Percentiles rank a stretch among this genome's conserved stretches.
phyloP scores from a whole-genome alignment of 2,329 filamentous ascomycete genomes.

The Trichoderma simmonsii region DNA sequence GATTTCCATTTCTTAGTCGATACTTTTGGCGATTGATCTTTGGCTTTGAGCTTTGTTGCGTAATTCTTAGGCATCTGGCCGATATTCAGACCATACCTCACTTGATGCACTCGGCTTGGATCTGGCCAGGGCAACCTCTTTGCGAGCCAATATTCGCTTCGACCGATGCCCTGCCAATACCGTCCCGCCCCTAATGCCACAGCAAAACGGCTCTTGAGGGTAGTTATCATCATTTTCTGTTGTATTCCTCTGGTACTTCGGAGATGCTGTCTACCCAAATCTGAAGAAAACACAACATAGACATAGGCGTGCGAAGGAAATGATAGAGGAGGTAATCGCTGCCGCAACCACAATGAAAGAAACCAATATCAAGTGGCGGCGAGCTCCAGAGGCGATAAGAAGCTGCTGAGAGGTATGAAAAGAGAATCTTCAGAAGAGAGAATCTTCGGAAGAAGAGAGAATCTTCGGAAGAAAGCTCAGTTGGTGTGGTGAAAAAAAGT shows the following conservation, averaged over 20 bases:
- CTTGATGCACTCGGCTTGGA: slow-evolving; percentile 19
- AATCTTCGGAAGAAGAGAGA: too few relatives aligned
- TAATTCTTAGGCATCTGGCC: not conserved
- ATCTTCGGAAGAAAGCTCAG: too few relatives aligned
- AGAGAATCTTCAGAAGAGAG: too few relatives aligned
- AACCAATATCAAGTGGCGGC: too few relatives aligned
- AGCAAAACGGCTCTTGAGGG: not conserved
- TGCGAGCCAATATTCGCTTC: not conserved
- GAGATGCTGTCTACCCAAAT: not conserved
- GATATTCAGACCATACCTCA: not conserved
- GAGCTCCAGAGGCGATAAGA: too few relatives aligned
- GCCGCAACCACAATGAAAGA: too few relatives aligned
- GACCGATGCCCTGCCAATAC: not conserved
- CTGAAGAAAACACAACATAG: not conserved
- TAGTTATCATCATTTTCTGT: not conserved
- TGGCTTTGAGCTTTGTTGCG: slow-evolving; percentile 34
- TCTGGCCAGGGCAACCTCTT: slow-evolving; percentile 17
- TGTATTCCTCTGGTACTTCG: not conserved
- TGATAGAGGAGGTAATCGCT: too few relatives aligned
- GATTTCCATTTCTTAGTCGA: not conserved
- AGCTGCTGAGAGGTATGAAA: too few relatives aligned
- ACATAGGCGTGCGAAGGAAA: too few relatives aligned
- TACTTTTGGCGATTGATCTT: not conserved
- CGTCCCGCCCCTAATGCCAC: not conserved
- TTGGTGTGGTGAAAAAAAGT: not conserved